Conservation (phyloP, 345 rosid species). For the Moricandia moricandioides region DNA sequence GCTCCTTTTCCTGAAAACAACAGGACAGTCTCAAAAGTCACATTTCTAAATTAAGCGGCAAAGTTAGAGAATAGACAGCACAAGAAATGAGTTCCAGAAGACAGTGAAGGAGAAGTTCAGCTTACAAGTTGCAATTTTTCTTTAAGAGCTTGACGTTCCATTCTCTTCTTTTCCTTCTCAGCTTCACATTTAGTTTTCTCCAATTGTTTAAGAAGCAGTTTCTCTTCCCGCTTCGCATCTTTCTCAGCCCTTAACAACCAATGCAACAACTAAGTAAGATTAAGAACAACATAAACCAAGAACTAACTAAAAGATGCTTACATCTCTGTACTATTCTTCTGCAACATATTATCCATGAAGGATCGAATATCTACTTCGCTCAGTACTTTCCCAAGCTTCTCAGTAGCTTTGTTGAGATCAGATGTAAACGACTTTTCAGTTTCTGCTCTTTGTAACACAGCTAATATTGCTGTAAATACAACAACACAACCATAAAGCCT, state of each 20-base stretch:
- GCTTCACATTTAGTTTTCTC: constrained; percentile 64
- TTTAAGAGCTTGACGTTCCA: constrained; percentile 60
- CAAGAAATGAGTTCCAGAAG: too few relatives aligned
- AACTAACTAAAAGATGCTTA: constrained; percentile 38
- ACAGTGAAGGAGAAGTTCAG: too few relatives aligned
- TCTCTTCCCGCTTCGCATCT: constrained; percentile 61
- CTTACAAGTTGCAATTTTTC: constrained; percentile 62
- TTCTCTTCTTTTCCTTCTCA: constrained; percentile 78
- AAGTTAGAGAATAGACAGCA: neutral
- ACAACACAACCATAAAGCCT: constrained; percentile 24
- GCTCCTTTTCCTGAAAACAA: constrained; percentile 68
- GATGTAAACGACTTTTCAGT: constrained; percentile 32
- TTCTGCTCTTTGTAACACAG: constrained; percentile 47
- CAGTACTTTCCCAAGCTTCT: constrained; percentile 60
- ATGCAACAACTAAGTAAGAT: neutral
- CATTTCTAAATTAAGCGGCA: neutral
- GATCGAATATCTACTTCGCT: constrained; percentile 59
- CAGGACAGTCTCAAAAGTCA: too few relatives aligned
- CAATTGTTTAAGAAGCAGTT: constrained; percentile 57
- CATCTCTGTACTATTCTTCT: constrained; percentile 57
- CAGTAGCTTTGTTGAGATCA: constrained; percentile 49
- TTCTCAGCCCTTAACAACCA: constrained; percentile 50
- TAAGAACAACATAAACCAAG: neutral
- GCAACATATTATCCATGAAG: constrained; percentile 47
- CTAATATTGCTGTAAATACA: constrained; percentile 58